These are phyloP conservation scores for Hyphopichia burtonii DNA, from an alignment of 1,139 yeast genomes.

Conservation along the genomic window DNA sequence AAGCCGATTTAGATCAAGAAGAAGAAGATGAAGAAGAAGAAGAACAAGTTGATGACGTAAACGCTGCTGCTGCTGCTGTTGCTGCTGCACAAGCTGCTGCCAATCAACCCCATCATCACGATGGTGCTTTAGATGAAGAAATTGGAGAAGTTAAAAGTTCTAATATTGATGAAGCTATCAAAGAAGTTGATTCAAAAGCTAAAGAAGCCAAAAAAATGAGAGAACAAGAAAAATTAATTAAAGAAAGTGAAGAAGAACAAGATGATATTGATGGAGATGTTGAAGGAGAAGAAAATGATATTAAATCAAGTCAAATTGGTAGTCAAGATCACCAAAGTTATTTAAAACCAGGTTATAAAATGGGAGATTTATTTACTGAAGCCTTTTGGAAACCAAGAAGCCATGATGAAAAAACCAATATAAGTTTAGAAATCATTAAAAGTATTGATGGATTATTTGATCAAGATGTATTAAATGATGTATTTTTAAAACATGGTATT, in stretches of 20 bases:
- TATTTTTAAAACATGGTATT: constrained; percentile 23
- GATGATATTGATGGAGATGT: constrained; percentile 8
- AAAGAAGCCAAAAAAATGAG: constrained; percentile 7
- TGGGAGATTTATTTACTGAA: constrained; percentile 12
- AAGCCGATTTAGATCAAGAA: constrained; percentile 2
- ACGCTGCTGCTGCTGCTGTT: neutral
- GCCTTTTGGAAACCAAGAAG: constrained; percentile 9
- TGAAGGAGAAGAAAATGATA: constrained; percentile 7
- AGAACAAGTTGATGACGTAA: neutral
- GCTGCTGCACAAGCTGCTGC: neutral
- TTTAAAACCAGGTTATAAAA: constrained; percentile 7
- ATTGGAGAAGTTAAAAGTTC: constrained; percentile 38
- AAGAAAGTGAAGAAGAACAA: constrained; percentile 6
- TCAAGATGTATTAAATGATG: constrained; percentile 2
- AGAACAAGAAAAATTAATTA: constrained; percentile 6
- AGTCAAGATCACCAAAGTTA: constrained; percentile 7
- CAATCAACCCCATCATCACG: neutral
- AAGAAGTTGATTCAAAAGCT: constrained; percentile 4
- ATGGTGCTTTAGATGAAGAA: constrained; percentile 38
- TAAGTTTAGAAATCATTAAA: neutral
- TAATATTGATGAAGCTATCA: constrained; percentile 31
- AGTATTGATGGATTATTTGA: constrained; percentile 1
- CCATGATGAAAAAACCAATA: neutral
- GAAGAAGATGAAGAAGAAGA: neutral
- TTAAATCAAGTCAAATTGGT: constrained; percentile 1